Evolutionary conservation across 805 yeast species (phyloP).

Genomic region (Candida arabinofermentans): DNA sequence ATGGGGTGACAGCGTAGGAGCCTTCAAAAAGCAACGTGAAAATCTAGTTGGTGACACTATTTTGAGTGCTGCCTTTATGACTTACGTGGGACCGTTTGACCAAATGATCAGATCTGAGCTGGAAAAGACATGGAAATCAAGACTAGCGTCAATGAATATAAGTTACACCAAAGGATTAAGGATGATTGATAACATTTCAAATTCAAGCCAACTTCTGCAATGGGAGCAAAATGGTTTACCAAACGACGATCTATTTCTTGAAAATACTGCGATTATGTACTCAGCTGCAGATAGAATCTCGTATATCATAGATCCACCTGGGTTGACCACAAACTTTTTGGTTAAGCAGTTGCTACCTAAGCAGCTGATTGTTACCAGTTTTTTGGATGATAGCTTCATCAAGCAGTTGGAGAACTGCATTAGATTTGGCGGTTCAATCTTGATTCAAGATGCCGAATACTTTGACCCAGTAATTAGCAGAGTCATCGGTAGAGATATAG

Average conservation of each 20-base stretch:
- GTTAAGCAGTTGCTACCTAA: slow-evolving; percentile 27
- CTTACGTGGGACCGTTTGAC: slow-evolving; percentile 53
- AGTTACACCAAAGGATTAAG: slow-evolving; percentile 34
- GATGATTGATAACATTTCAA: slow-evolving; percentile 35
- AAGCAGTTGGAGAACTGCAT: slow-evolving; percentile 75
- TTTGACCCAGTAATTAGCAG: slow-evolving; percentile 72
- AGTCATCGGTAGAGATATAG: slow-evolving; percentile 57
- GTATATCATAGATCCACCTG: slow-evolving; percentile 71
- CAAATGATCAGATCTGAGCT: slow-evolving; percentile 31
- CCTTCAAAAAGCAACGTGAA: slow-evolving; percentile 43
- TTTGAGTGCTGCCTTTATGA: slow-evolving; percentile 55
- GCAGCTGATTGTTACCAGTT: slow-evolving; percentile 56
- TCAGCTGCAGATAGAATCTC: slow-evolving; percentile 37
- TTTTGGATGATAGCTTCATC: slow-evolving; percentile 61
- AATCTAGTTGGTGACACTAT: slow-evolving; percentile 62
- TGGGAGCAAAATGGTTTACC: slow-evolving; percentile 57
- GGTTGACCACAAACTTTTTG: slow-evolving; percentile 40
- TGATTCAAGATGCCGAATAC: slow-evolving; percentile 76
- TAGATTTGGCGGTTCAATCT: slow-evolving; percentile 73
- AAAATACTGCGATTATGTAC: slow-evolving; percentile 54
- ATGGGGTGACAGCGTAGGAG: slow-evolving; percentile 62
- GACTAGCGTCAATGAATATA: slow-evolving; percentile 36
- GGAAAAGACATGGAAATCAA: slow-evolving; percentile 19
- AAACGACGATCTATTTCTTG: slow-evolving; percentile 56
- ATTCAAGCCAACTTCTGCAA: slow-evolving; percentile 35